phyloP scores from a whole-genome alignment of 2,329 filamentous ascomycete species.

The Diaporthe vaccinii region DNA sequence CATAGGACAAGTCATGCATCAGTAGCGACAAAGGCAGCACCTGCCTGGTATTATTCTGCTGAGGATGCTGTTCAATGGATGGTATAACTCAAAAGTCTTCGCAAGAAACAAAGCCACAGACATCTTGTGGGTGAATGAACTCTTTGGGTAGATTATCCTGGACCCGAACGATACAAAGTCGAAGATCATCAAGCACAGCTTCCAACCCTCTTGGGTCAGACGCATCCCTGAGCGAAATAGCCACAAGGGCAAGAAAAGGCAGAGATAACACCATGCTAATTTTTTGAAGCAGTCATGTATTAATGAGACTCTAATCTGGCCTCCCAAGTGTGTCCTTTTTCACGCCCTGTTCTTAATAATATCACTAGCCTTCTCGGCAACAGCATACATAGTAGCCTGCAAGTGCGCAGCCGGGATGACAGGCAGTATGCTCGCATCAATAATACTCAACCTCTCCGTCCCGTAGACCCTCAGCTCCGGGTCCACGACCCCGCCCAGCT shows the following conservation, averaged over 20 bases:
- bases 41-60: too few relatives aligned
- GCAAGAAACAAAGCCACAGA: too few relatives aligned
- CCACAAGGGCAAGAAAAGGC: too few relatives aligned
- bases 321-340: not conserved
- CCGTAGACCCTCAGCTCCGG: conserved; percentile 57
- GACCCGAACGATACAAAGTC: not conserved
- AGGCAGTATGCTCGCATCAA: conserved; percentile 58
- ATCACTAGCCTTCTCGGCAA: conserved; percentile 52
- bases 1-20: too few relatives aligned
- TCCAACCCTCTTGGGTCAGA: too few relatives aligned
- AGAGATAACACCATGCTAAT: not conserved
- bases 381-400: conserved; percentile 40
- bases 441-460: conserved; percentile 56
- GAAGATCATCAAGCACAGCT: not conserved
- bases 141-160: not conserved
- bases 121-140: not conserved
- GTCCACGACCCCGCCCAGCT: conserved; percentile 57
- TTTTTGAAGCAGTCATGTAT: not conserved
- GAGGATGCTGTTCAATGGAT: too few relatives aligned
- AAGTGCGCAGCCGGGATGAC: conserved; percentile 44
- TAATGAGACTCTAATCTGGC: not conserved
- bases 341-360: conserved; percentile 42
- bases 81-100: too few relatives aligned
- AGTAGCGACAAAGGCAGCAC: too few relatives aligned
- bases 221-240: too few relatives aligned